Evolutionary conservation across 306 rosid species (phyloP).

Genomic region (Castanospermum australe): DNA sequence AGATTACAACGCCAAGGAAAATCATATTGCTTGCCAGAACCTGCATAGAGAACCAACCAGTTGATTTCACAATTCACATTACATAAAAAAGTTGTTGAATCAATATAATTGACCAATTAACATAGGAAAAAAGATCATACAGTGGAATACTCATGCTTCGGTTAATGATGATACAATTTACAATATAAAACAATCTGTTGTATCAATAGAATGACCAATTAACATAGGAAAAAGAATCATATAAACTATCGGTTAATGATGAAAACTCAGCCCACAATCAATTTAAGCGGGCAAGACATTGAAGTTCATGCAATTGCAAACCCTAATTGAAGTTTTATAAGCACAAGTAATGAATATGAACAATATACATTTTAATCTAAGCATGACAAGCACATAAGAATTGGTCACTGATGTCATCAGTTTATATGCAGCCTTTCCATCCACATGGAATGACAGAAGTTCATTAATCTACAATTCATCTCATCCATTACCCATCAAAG

Average conservation of each 20-base stretch:
- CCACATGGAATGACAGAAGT: background rate
- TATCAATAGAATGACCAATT: slow-evolving; percentile 9
- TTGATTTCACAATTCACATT: slow-evolving; percentile 8
- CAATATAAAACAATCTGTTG: background rate
- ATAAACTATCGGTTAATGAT: background rate
- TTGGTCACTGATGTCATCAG: background rate
- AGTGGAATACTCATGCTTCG: background rate
- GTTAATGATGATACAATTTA: slow-evolving; percentile 5
- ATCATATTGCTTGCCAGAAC: slow-evolving; percentile 99
- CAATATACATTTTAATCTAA: background rate
- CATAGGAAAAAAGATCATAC: background rate
- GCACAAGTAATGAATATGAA: background rate
- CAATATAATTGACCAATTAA: background rate
- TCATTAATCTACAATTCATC: background rate
- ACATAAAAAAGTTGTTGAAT: background rate
- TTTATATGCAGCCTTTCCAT: background rate
- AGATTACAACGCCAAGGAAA: slow-evolving; percentile 93
- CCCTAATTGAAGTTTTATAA: background rate
- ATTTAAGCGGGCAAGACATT: slow-evolving; percentile 6
- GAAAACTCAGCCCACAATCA: slow-evolving; percentile 12
- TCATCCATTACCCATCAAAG: background rate
- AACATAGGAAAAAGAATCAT: background rate
- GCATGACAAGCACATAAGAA: background rate
- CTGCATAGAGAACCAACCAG: slow-evolving; percentile 45
- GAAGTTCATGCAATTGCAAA: slow-evolving; percentile 9